Percentiles rank a stretch among this genome's conserved stretches.
Conservation (phyloP, 257 asterid genomes). For the Ajuga chamaepitys region DNA sequence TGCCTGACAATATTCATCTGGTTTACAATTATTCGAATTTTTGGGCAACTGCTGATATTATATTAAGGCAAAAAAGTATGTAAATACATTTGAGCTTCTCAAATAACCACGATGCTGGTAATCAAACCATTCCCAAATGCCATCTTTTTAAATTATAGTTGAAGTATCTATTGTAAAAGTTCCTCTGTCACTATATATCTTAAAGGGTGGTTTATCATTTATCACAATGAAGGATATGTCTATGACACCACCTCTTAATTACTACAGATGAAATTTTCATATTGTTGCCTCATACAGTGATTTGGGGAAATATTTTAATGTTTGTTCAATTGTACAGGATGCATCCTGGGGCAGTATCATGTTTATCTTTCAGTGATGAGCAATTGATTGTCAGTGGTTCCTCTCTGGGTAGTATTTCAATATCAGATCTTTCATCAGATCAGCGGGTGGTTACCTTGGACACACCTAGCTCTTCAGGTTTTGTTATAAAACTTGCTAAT, state of each 20-base stretch:
- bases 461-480: slow-evolving; percentile 60
- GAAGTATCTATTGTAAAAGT: neutral
- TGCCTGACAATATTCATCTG: slow-evolving; percentile 1
- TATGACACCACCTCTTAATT: slow-evolving; percentile 1
- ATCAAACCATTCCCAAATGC: neutral
- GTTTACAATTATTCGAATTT: neutral
- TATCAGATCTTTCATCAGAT: slow-evolving; percentile 88
- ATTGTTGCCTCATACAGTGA: neutral
- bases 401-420: slow-evolving; percentile 67
- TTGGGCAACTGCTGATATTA: slow-evolving; percentile 1
- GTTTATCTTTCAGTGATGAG: slow-evolving; percentile 71
- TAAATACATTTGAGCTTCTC: neutral
- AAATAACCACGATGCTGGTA: neutral
- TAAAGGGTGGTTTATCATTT: neutral
- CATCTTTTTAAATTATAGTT: neutral
- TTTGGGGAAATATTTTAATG: neutral
- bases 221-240: neutral
- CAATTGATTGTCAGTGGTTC: slow-evolving; percentile 84
- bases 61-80: neutral
- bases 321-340: slow-evolving; percentile 43
- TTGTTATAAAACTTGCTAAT: neutral
- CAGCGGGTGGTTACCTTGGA: slow-evolving; percentile 59
- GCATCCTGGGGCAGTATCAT: slow-evolving; percentile 75
- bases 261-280: slow-evolving; percentile 1
- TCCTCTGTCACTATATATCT: neutral